A percentile compares a stretch with the other conserved stretches of the same genome.
Conservation (phyloP, 2,329 filamentous ascomycete species). For the Pyrenophora teres region DNA sequence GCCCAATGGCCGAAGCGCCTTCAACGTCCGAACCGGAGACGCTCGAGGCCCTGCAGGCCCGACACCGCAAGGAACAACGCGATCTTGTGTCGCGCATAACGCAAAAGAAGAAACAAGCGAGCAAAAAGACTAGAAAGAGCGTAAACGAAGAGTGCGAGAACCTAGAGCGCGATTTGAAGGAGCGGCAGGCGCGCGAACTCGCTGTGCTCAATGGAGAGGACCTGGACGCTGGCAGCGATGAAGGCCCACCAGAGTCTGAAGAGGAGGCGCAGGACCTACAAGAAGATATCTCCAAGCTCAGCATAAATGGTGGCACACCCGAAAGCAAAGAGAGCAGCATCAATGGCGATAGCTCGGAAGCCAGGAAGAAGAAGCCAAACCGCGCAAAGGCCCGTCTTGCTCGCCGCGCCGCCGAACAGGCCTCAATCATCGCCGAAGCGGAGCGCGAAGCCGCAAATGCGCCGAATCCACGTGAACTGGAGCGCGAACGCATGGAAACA, state of each 20-base stretch:
- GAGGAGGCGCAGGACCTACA: constrained; percentile 20
- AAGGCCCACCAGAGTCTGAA: not conserved
- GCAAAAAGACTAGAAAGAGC: constrained; percentile 72
- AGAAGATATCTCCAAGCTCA: constrained; percentile 15
- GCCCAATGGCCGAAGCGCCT: constrained; percentile 16
- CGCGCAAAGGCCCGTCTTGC: constrained; percentile 90
- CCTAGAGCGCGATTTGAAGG: constrained; percentile 61
- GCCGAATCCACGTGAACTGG: constrained; percentile 46
- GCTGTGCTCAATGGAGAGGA: constrained; percentile 46
- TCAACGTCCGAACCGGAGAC: constrained; percentile 18
- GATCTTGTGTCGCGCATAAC: constrained; percentile 86
- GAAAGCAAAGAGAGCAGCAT: constrained; percentile 3
- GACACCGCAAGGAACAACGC: constrained; percentile 85
- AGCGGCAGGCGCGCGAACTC: constrained; percentile 59
- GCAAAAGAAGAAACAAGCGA: constrained; percentile 95
- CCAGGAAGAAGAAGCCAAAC: constrained; percentile 73
- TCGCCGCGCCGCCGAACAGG: constrained; percentile 82
- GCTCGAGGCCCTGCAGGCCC: constrained; percentile 76
- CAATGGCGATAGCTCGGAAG: constrained; percentile 3
- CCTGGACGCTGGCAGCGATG: constrained; percentile 16
- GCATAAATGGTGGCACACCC: constrained; percentile 3
- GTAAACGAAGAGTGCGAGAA: constrained; percentile 66
- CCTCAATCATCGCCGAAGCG: constrained; percentile 69
- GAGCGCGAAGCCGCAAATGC: constrained; percentile 69
- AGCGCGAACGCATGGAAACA: constrained; percentile 65